phyloP scores from a whole-genome alignment of 2,329 filamentous ascomycete species.

The Penicillium concentricum region DNA sequence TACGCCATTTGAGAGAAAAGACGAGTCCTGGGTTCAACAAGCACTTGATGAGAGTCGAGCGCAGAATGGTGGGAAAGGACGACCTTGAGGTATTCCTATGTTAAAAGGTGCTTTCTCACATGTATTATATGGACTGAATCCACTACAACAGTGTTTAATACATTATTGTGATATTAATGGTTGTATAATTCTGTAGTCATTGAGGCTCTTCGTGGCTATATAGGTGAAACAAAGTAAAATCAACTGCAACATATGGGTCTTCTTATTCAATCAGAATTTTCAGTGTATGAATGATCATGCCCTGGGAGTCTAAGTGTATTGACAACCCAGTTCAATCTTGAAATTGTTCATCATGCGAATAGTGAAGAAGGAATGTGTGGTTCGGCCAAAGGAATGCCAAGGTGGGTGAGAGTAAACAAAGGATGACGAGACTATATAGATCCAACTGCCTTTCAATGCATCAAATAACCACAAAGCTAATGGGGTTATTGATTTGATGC shows the following conservation, averaged over 20 bases:
- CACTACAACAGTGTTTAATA: not conserved
- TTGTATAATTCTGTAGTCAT: not conserved
- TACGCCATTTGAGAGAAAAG: slow-evolving; percentile 37
- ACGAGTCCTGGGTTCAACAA: slow-evolving; percentile 33
- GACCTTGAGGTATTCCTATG: not conserved
- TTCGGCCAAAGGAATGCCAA: not conserved
- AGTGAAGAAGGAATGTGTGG: slow-evolving; percentile 4
- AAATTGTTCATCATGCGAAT: slow-evolving; percentile 36
- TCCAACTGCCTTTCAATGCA: not conserved
- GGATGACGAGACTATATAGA: not conserved
- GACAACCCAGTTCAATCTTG: slow-evolving; percentile 33
- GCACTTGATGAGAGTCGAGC: slow-evolving; percentile 33
- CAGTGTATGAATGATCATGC: slow-evolving; percentile 42
- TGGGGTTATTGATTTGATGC: not conserved
- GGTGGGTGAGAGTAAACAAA: not conserved
- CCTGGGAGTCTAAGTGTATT: slow-evolving; percentile 28
- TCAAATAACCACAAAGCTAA: not conserved
- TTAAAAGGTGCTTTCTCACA: not conserved
- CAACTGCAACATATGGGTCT: slow-evolving; percentile 9
- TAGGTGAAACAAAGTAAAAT: not conserved
- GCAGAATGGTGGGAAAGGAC: slow-evolving; percentile 20
- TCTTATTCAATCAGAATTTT: slow-evolving; percentile 39
- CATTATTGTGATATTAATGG: not conserved
- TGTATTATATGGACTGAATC: not conserved
- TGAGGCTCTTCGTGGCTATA: not conserved